Conservation (phyloP, 768 basidiomycete species). For the Trametes villosa region DNA sequence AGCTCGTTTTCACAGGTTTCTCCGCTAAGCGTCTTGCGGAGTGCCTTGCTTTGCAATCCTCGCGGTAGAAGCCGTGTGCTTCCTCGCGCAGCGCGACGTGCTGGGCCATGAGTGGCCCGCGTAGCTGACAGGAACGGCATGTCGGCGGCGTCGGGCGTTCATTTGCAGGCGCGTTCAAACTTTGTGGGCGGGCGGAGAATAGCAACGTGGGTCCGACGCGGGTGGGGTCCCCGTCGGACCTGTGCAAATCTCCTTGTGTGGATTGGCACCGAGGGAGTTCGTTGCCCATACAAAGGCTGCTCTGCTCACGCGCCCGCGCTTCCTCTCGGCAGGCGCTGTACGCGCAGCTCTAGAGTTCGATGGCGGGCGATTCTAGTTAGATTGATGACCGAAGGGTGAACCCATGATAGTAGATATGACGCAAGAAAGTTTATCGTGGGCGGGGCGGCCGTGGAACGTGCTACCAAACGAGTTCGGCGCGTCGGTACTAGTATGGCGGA, state of each 20-base stretch:
- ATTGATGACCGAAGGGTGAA: constrained; percentile 28
- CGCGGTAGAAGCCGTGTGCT: constrained; percentile 20
- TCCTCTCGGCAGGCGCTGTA: constrained; percentile 18
- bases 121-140: constrained; percentile 1
- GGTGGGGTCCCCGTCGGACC: constrained; percentile 1
- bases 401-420: constrained; percentile 22
- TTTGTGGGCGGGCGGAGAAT: constrained; percentile 18
- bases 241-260: constrained; percentile 17
- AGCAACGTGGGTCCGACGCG: constrained; percentile 16
- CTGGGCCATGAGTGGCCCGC: constrained; percentile 8
- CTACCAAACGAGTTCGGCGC: constrained; percentile 26
- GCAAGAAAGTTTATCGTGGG: constrained; percentile 1
- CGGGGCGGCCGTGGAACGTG: constrained; percentile 23
- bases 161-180: not conserved
- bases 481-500: constrained; percentile 18
- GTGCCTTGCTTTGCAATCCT: constrained; percentile 14
- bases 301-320: constrained; percentile 19
- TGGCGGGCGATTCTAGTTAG: constrained; percentile 26
- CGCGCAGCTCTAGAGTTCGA: constrained; percentile 26
- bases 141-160: constrained; percentile 10
- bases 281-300: constrained; percentile 22
- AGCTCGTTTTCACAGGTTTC: constrained; percentile 6
- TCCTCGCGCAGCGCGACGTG: constrained; percentile 14
- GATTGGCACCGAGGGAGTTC: constrained; percentile 18
- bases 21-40: constrained; percentile 3